Percentiles rank a stretch among this genome's conserved stretches.
phyloP scores from a whole-genome alignment of 257 asterid genomes.

The Ballota nigra region DNA sequence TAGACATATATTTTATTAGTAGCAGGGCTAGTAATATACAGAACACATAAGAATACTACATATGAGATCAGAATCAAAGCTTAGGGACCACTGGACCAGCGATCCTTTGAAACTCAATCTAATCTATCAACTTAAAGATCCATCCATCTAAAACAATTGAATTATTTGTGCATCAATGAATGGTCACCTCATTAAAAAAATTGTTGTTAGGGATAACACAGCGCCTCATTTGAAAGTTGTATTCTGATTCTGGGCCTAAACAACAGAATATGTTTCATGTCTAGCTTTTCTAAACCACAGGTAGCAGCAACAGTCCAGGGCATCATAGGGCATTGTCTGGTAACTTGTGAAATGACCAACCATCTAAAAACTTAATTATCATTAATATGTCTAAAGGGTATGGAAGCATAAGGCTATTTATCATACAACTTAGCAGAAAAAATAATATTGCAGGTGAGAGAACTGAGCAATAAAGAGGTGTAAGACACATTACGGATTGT shows the following conservation, averaged over 20 bases:
- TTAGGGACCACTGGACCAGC: background rate
- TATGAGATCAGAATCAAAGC: background rate
- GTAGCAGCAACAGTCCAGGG: background rate
- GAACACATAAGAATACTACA: background rate
- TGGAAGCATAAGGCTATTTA: background rate
- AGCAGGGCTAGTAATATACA: too few species aligned
- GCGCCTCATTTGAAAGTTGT: constrained; percentile 7
- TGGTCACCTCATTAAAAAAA: background rate
- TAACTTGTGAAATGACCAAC: constrained; percentile 4
- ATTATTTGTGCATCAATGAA: background rate
- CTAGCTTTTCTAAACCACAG: background rate
- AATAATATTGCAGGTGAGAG: background rate
- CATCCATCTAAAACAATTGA: background rate
- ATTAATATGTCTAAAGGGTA: background rate
- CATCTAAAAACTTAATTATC: background rate
- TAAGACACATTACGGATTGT: background rate
- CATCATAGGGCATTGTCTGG: background rate
- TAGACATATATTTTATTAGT: background rate
- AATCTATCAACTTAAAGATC: constrained; percentile 2
- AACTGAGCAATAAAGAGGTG: constrained; percentile 5
- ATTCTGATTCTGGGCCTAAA: background rate
- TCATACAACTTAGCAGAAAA: background rate
- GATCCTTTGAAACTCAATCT: background rate
- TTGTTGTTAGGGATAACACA: background rate
- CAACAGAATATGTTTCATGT: background rate